Conservation (phyloP, 2,329 filamentous ascomycete genomes). For the Nannizziopsis arthrosporioides region DNA sequence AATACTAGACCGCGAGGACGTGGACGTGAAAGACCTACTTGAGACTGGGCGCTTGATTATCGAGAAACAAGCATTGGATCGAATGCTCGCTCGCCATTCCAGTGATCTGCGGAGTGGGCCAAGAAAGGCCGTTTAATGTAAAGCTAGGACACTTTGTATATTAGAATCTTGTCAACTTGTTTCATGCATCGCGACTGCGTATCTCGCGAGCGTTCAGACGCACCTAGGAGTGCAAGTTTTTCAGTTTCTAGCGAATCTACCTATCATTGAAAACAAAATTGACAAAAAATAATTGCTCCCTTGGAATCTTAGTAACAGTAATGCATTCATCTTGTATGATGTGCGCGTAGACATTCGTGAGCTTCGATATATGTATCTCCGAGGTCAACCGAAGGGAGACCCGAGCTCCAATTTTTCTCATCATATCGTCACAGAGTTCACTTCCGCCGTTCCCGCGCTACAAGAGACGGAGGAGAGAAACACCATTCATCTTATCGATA, state of each 20-base stretch:
- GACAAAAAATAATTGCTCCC: no score
- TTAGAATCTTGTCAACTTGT: constrained; percentile 2
- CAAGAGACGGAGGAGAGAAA: background rate
- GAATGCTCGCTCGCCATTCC: constrained; percentile 58
- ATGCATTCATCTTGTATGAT: background rate
- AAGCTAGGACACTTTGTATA: constrained; percentile 10
- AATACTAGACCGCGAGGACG: constrained; percentile 59
- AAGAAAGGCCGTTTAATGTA: constrained; percentile 26
- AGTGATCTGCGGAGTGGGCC: constrained; percentile 29
- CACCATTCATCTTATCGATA: background rate
- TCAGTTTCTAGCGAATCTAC: background rate
- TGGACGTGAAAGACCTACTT: constrained; percentile 91
- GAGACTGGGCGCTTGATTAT: constrained; percentile 76
- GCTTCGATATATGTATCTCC: constrained; percentile 14
- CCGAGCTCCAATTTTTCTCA: constrained; percentile 5
- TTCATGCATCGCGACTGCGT: background rate
- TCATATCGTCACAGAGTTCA: background rate
- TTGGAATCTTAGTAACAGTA: no score
- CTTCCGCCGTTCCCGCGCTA: background rate
- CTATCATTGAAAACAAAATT: no score
- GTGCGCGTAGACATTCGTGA: background rate
- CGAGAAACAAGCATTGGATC: constrained; percentile 66
- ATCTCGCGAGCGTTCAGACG: no score
- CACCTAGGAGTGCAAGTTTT: no score
- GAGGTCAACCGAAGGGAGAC: constrained; percentile 24